A percentile compares a stretch with the other conserved stretches of the same genome.
These are phyloP conservation scores for Setaria italica DNA, from an alignment of 202 grass and related monocot genomes.

Conservation along the genomic window DNA sequence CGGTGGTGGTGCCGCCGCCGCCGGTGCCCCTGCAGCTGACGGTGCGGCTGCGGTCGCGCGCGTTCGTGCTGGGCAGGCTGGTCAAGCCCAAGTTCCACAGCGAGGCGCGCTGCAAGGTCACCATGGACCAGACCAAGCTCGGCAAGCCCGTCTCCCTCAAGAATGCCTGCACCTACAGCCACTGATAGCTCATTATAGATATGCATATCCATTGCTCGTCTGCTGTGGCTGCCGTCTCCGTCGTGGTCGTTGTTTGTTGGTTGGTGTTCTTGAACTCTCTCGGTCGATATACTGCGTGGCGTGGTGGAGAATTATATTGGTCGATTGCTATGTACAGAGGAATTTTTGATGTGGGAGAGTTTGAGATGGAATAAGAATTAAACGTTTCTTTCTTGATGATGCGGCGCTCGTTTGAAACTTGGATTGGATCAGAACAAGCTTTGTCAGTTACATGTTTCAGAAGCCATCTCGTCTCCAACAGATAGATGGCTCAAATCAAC, in stretches of 20 bases:
- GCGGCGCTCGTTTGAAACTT: neutral
- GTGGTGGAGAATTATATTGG: neutral
- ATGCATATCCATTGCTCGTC: neutral
- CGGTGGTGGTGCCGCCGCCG: constrained; percentile 41
- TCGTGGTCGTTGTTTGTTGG: neutral
- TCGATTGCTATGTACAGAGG: constrained; percentile 32
- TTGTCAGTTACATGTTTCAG: neutral
- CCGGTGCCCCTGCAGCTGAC: constrained; percentile 63
- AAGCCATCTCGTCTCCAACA: neutral
- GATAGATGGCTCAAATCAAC: neutral
- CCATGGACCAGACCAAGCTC: constrained; percentile 67
- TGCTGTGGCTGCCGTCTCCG: neutral
- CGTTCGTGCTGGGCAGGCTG: constrained; percentile 82
- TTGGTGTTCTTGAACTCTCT: neutral
- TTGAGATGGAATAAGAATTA: constrained; percentile 41
- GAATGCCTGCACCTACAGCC: constrained; percentile 56
- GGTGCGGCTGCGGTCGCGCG: constrained; percentile 69
- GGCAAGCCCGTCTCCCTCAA: constrained; percentile 63
- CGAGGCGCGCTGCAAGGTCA: constrained; percentile 59
- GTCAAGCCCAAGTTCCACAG: constrained; percentile 86
- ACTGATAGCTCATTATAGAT: neutral
- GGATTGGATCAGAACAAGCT: neutral
- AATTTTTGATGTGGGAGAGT: neutral
- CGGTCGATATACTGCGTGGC: neutral
- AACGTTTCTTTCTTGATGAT: constrained; percentile 39